Percentiles rank a stretch among this genome's conserved stretches.
phyloP scores from a whole-genome alignment of 139 green algal genomes.

The Tetratostichococcus sp. region DNA sequence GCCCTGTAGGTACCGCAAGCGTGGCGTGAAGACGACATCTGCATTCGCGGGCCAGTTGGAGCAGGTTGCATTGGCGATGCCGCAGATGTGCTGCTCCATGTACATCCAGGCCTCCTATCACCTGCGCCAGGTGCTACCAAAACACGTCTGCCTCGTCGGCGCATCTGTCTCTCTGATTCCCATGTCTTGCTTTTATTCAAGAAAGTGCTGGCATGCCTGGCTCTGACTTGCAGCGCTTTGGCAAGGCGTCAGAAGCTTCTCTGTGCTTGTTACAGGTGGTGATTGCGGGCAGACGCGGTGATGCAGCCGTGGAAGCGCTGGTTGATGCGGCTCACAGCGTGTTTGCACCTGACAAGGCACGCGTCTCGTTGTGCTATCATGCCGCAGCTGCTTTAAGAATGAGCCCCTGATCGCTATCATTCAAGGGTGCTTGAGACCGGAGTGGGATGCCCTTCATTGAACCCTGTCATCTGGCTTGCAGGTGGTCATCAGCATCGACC shows the following conservation, averaged over 20 bases:
- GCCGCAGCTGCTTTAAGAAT: too few species aligned
- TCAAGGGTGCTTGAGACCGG: too few species aligned
- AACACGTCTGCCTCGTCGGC: too few species aligned
- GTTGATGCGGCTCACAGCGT: slow-evolving; percentile 52
- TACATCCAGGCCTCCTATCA: slow-evolving; percentile 37
- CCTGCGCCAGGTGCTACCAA: slow-evolving; percentile 10
- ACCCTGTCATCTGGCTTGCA: too few species aligned
- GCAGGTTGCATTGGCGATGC: slow-evolving; percentile 50
- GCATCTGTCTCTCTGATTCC: too few species aligned
- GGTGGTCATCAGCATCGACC: slow-evolving; percentile 42
- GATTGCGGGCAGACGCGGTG: slow-evolving; percentile 31
- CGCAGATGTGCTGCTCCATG: slow-evolving; percentile 67
- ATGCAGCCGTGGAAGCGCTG: slow-evolving; percentile 41
- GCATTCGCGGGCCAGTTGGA: slow-evolving; percentile 52
- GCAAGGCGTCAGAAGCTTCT: background rate
- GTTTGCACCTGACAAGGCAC: slow-evolving; percentile 46
- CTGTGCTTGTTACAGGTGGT: slow-evolving; percentile 45
- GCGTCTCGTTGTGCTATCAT: too few species aligned
- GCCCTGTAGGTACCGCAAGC: slow-evolving; percentile 2
- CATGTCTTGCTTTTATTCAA: too few species aligned
- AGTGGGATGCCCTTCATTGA: too few species aligned
- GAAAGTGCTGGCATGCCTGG: too few species aligned
- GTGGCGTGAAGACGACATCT: slow-evolving; percentile 17
- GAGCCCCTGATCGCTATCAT: too few species aligned
- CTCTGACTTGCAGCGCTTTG: too few species aligned